Percentiles rank a stretch among this genome's conserved stretches.
phyloP scores from a whole-genome alignment of 2,329 filamentous ascomycete genomes.

The Neofusicoccum cordaticola region DNA sequence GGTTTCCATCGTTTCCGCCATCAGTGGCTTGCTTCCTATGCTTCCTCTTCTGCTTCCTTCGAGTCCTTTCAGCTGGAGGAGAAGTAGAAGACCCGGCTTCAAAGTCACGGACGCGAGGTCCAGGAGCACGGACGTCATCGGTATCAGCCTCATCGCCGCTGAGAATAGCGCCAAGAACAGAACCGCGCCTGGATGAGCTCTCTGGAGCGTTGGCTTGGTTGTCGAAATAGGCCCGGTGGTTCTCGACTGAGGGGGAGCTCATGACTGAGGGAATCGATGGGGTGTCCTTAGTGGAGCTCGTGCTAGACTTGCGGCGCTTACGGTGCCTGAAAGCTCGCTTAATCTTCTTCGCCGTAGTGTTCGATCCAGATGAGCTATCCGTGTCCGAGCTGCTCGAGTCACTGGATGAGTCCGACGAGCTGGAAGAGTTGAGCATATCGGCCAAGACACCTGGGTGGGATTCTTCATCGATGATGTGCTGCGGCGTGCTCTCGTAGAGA shows the following conservation, averaged over 20 bases:
- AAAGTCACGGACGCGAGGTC: constrained; percentile 49
- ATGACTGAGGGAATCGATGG: constrained; percentile 44
- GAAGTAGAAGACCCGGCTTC: constrained; percentile 38
- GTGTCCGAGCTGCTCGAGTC: constrained; percentile 55
- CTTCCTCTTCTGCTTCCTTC: constrained; percentile 49
- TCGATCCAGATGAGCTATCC: constrained; percentile 64
- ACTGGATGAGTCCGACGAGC: constrained; percentile 51
- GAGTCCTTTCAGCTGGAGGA: constrained; percentile 35
- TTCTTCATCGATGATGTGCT: constrained; percentile 90
- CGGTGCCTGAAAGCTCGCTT: constrained; percentile 70
- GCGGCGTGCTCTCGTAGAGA: constrained; percentile 88
- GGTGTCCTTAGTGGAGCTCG: constrained; percentile 65
- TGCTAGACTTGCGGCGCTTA: constrained; percentile 73
- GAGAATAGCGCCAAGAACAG: constrained; percentile 41
- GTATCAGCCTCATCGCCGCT: constrained; percentile 55
- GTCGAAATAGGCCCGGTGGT: constrained; percentile 39
- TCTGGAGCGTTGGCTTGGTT: constrained; percentile 23
- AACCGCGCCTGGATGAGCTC: constrained; percentile 32
- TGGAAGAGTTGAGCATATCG: constrained; percentile 74
- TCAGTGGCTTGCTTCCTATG: constrained; percentile 36
- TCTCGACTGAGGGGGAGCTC: constrained; percentile 45
- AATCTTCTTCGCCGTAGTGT: constrained; percentile 72
- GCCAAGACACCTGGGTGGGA: constrained; percentile 80
- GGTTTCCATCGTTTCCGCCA: not conserved
- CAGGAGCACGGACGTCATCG: constrained; percentile 39